phyloP scores from a whole-genome alignment of 441 rosid genomes.

The Macaranga tanarius region DNA sequence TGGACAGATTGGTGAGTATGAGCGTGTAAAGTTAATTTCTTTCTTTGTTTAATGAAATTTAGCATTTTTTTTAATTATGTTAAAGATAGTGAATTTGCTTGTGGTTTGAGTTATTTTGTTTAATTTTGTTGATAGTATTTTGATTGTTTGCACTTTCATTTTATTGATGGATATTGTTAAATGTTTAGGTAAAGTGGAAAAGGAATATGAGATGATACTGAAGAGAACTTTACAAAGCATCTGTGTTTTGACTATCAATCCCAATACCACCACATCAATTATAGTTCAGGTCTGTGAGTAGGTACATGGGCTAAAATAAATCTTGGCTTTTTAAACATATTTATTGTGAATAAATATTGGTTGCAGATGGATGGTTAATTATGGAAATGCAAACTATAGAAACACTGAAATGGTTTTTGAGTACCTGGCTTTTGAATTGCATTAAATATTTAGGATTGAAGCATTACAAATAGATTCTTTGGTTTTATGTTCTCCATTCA shows the following conservation, averaged over 20 bases:
- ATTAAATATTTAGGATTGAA: not conserved
- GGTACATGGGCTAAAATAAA: not conserved
- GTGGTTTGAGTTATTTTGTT: too few relatives aligned
- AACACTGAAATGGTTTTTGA: not conserved
- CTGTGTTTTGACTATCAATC: constrained; percentile 70
- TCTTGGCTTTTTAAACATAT: not conserved
- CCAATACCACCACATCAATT: constrained; percentile 81
- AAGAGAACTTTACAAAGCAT: constrained; percentile 83
- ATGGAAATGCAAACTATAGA: not conserved
- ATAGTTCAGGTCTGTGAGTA: constrained; percentile 59
- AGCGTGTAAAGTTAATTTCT: too few relatives aligned
- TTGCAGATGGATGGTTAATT: not conserved
- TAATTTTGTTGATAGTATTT: too few relatives aligned
- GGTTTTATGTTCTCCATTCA: too few relatives aligned
- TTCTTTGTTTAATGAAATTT: too few relatives aligned
- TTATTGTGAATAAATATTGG: not conserved
- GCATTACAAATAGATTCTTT: not conserved
- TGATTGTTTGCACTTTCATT: too few relatives aligned
- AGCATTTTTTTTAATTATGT: too few relatives aligned
- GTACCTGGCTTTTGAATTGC: not conserved
- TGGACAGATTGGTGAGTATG: constrained; percentile 66
- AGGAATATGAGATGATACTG: constrained; percentile 76
- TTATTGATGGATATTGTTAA: constrained; percentile 3
- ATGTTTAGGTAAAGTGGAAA: constrained; percentile 66
- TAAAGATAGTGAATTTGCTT: too few relatives aligned